Conservation (phyloP, 495 filamentous ascomycete genomes). For the Neurospora hispaniola region DNA sequence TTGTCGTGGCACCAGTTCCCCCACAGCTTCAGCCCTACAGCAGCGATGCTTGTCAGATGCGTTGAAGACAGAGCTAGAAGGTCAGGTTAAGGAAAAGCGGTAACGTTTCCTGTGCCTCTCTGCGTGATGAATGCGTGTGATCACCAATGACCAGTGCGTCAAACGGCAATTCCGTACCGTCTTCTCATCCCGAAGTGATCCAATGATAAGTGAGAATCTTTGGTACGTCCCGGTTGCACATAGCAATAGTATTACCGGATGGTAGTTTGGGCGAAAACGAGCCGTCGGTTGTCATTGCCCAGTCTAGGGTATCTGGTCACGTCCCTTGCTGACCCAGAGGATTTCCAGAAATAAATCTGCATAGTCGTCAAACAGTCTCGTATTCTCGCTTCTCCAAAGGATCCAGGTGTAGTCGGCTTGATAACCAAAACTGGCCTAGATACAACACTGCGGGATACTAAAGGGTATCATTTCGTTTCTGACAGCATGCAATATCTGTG, state of each 20-base stretch:
- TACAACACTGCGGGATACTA: background rate
- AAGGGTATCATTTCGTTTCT: background rate
- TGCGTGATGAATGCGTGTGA: background rate
- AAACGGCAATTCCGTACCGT: background rate
- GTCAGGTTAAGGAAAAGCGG: background rate
- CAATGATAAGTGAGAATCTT: background rate
- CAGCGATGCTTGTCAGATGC: background rate
- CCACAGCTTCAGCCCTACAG: background rate
- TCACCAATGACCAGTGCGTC: background rate
- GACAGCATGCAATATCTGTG: background rate
- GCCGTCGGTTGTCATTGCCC: background rate
- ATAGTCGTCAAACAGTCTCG: background rate
- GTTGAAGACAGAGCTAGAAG: background rate
- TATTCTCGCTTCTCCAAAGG: background rate
- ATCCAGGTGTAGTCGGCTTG: background rate
- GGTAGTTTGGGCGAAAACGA: background rate
- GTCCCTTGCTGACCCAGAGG: background rate
- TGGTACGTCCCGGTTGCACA: background rate
- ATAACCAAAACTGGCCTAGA: background rate
- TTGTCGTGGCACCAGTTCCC: background rate
- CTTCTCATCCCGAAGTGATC: background rate
- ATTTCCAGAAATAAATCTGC: background rate
- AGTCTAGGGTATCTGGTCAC: background rate
- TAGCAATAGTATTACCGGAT: background rate
- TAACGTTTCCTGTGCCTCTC: background rate